Evolutionary conservation across 306 rosid genomes (phyloP).

Genomic region (Cyamopsis tetragonoloba): DNA sequence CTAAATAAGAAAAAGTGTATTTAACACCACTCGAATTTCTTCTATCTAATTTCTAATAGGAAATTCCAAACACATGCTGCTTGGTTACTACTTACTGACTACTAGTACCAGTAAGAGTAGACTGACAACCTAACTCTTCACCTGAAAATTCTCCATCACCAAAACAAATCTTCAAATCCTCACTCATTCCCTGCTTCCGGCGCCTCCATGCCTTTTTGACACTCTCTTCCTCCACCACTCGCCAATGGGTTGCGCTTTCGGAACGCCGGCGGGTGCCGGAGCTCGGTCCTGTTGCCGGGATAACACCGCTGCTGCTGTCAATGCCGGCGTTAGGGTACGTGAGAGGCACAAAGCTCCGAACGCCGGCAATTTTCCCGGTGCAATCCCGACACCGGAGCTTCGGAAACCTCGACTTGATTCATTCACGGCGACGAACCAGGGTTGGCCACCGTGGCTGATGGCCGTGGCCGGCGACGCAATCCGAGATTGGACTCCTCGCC

Average conservation of each 20-base stretch:
- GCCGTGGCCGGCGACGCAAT: conserved; percentile 82
- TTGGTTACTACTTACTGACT: background rate
- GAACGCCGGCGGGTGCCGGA: conserved; percentile 27
- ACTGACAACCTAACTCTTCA: conserved; percentile 5
- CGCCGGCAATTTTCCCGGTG: conserved; percentile 34
- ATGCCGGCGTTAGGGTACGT: conserved; percentile 23
- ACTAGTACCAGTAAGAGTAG: background rate
- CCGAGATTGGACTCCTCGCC: conserved; percentile 83
- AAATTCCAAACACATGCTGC: too few species aligned
- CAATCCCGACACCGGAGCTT: conserved; percentile 33
- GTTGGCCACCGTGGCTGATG: conserved; percentile 84
- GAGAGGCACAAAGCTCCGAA: conserved; percentile 26
- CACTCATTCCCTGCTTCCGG: background rate
- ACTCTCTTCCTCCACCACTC: conserved; percentile 16
- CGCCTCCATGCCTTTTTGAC: conserved; percentile 29
- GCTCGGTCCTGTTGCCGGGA: conserved; percentile 21
- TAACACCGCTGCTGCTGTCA: background rate
- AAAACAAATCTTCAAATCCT: background rate
- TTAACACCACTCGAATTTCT: too few species aligned
- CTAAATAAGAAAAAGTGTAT: too few species aligned
- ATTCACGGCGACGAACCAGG: conserved; percentile 38
- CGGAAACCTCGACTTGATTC: conserved; percentile 38
- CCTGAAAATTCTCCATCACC: background rate
- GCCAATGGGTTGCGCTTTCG: conserved; percentile 74
- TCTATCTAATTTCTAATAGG: too few species aligned